These are phyloP conservation scores for Botrytis medusae DNA, from an alignment of 2,329 filamentous ascomycete species.

Conservation along the genomic window DNA sequence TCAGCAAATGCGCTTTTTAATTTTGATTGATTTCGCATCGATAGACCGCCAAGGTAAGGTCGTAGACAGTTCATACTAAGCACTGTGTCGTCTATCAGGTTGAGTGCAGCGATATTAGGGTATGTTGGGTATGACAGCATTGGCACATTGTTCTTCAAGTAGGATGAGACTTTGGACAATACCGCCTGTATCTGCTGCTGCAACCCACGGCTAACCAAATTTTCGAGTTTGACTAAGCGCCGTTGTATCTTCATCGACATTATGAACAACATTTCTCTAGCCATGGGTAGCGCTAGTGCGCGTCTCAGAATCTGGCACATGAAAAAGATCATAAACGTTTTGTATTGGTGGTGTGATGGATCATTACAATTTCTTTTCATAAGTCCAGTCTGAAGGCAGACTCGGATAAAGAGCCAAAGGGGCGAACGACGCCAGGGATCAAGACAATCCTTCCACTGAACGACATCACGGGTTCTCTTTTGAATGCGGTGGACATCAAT, in stretches of 20 bases:
- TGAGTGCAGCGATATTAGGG: neutral
- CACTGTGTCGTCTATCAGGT: neutral
- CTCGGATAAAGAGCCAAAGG: constrained; percentile 56
- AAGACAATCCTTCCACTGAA: constrained; percentile 44
- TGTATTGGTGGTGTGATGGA: constrained; percentile 44
- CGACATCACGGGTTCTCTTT: constrained; percentile 57
- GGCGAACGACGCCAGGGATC: constrained; percentile 53
- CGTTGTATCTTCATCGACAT: constrained; percentile 49
- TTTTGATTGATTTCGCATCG: neutral
- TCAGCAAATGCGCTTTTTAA: neutral
- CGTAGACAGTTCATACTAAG: neutral
- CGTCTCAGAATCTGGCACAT: constrained; percentile 42
- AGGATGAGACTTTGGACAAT: neutral
- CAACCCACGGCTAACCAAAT: neutral
- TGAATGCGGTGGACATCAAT: constrained; percentile 40
- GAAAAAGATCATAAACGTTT: constrained; percentile 51
- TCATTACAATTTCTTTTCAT: neutral
- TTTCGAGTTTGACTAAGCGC: constrained; percentile 45
- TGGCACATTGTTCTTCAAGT: neutral
- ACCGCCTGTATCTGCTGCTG: neutral
- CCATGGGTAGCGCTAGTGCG: constrained; percentile 26
- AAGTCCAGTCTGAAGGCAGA: constrained; percentile 45
- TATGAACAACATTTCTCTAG: constrained; percentile 40
- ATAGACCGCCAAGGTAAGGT: neutral
- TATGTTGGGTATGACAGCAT: no score